Evolutionary conservation across 768 basidiomycete species (phyloP).

Genomic region (Lentinula detonsa): DNA sequence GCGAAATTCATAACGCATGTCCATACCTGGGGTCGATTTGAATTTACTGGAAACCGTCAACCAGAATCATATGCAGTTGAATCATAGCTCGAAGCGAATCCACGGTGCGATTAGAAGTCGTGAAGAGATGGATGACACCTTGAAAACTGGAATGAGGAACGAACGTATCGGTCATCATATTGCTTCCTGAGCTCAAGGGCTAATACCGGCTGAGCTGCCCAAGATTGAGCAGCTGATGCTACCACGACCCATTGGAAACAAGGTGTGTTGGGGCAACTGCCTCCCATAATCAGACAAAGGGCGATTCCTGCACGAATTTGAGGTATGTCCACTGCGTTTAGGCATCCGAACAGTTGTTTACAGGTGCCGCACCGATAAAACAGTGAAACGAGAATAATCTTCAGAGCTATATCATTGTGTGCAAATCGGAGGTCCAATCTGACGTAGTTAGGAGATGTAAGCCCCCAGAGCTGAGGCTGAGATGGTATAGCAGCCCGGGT

Average conservation of each 20-base stretch:
- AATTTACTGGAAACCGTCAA: not conserved
- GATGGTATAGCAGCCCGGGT: not conserved
- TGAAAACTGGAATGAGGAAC: not conserved
- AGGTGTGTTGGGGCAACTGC: not conserved
- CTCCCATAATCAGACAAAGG: too few species aligned
- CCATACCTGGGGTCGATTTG: not conserved
- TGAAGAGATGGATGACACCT: not conserved
- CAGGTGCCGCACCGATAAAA: too few species aligned
- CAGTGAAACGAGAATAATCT: too few species aligned
- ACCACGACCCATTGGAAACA: not conserved
- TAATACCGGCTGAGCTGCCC: not conserved
- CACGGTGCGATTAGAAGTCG: not conserved
- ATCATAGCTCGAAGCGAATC: not conserved
- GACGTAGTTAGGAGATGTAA: constrained; percentile 1
- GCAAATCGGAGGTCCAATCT: not conserved
- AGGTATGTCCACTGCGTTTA: too few species aligned
- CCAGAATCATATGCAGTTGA: not conserved
- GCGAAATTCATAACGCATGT: not conserved
- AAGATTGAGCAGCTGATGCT: not conserved
- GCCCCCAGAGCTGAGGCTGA: constrained; percentile 1
- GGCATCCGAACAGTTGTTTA: too few species aligned
- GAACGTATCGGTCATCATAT: not conserved
- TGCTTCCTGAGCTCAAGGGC: not conserved
- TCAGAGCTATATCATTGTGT: too few species aligned
- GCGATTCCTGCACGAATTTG: not conserved